phyloP scores from a whole-genome alignment of 306 rosid species.

The Glycine latifolia region DNA sequence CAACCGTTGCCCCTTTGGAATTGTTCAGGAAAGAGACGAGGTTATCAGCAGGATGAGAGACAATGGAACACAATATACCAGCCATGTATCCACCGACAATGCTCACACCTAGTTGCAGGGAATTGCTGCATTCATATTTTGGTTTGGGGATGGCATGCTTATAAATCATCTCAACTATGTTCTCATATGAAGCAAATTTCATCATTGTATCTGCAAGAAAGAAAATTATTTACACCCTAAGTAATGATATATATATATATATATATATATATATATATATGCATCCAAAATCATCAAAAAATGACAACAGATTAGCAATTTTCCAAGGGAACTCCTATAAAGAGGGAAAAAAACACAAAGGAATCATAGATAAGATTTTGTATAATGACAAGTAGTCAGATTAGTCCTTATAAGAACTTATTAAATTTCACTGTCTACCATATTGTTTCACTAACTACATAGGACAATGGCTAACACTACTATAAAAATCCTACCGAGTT shows the following conservation, averaged over 20 bases:
- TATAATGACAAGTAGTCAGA: neutral
- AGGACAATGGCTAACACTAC: neutral
- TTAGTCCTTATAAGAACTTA: neutral
- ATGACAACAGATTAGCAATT: neutral
- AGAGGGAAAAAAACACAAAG: neutral
- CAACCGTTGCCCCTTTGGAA: constrained; percentile 88
- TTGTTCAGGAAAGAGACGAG: constrained; percentile 93
- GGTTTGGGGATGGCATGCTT: constrained; percentile 77
- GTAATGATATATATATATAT: neutral
- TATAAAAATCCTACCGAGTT: neutral
- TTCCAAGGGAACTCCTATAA: neutral
- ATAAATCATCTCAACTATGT: constrained; percentile 83
- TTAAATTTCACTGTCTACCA: constrained; percentile 10
- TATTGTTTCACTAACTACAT: neutral
- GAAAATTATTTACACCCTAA: neutral
- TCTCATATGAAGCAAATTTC: constrained; percentile 95
- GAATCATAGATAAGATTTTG: neutral
- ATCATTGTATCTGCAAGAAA: constrained; percentile 84
- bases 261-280: neutral
- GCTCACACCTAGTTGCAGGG: constrained; percentile 83
- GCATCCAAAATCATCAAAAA: constrained; percentile 1
- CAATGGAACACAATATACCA: constrained; percentile 84
- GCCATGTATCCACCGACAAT: constrained; percentile 91
- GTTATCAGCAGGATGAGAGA: constrained; percentile 97
- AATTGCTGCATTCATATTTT: constrained; percentile 76